Percentiles rank a stretch among this genome's conserved stretches.
Conservation (phyloP, 2,329 filamentous ascomycete genomes). For the Drechslerella stenobrocha region DNA sequence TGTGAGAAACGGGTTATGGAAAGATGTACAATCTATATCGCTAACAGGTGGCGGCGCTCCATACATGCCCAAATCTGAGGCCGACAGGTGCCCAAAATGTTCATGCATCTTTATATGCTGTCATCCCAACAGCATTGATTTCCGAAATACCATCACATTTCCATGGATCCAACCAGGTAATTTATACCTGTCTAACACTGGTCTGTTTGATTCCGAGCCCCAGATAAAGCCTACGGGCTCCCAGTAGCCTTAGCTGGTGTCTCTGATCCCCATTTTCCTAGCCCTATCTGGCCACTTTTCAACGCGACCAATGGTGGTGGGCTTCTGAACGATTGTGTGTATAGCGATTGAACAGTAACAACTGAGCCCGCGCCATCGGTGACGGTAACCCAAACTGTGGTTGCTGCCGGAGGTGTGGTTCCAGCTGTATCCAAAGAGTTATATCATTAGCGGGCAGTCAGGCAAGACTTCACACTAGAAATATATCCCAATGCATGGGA, state of each 20-base stretch:
- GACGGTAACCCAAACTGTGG: constrained; percentile 44
- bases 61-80: background rate
- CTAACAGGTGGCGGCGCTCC: constrained; percentile 2
- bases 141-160: background rate
- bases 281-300: constrained; percentile 39
- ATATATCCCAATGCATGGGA: no score
- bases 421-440: constrained; percentile 11
- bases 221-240: background rate
- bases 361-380: constrained; percentile 32
- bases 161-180: no score
- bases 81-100: background rate
- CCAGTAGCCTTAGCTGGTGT: constrained; percentile 15
- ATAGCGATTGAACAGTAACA: constrained; percentile 31
- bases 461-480: background rate
- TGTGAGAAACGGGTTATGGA: background rate
- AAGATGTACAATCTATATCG: background rate
- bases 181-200: no score
- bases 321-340: constrained; percentile 32
- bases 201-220: no score
- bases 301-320: constrained; percentile 23
- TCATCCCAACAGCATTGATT: background rate
- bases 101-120: background rate
- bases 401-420: constrained; percentile 17
- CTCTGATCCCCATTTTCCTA: constrained; percentile 28
- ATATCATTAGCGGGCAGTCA: background rate